Evolutionary conservation across 495 filamentous ascomycete genomes (phyloP).

Genomic region (Sphaerosporella brunnea): DNA sequence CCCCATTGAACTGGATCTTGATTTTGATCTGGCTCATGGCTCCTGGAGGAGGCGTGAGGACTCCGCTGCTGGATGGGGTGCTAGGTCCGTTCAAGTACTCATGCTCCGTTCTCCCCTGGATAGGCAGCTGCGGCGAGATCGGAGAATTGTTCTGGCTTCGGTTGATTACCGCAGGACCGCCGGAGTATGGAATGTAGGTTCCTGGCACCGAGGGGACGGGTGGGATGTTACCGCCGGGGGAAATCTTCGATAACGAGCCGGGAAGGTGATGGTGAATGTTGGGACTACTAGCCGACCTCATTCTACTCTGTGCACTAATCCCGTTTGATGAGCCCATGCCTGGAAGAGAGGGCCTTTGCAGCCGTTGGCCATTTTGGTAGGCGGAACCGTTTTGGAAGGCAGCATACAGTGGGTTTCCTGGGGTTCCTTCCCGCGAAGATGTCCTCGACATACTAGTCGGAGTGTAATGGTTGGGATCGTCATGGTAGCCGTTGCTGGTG

Average conservation of each 20-base stretch:
- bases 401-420: not conserved
- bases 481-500: constrained; percentile 42
- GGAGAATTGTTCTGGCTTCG: constrained; percentile 53
- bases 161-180: constrained; percentile 37
- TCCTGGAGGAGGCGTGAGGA: constrained; percentile 2
- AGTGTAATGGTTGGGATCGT: constrained; percentile 54
- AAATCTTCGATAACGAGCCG: constrained; percentile 16
- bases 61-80: constrained; percentile 8
- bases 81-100: constrained; percentile 8
- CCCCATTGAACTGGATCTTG: constrained; percentile 70
- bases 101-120: constrained; percentile 7
- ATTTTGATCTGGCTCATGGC: constrained; percentile 56
- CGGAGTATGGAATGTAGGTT: constrained; percentile 23
- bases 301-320: constrained; percentile 35
- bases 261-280: constrained; percentile 34
- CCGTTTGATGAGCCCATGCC: constrained; percentile 43
- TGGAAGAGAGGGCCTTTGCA: constrained; percentile 69
- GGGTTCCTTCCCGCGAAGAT: constrained; percentile 49
- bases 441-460: constrained; percentile 69
- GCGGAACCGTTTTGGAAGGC: constrained; percentile 1
- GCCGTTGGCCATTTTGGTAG: constrained; percentile 34
- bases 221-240: constrained; percentile 33
- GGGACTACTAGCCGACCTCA: constrained; percentile 44
- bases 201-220: constrained; percentile 46
- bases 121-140: constrained; percentile 26